Evolutionary conservation across 2,329 filamentous ascomycete genomes (phyloP).

Genomic region (Hypomyces rosellus): DNA sequence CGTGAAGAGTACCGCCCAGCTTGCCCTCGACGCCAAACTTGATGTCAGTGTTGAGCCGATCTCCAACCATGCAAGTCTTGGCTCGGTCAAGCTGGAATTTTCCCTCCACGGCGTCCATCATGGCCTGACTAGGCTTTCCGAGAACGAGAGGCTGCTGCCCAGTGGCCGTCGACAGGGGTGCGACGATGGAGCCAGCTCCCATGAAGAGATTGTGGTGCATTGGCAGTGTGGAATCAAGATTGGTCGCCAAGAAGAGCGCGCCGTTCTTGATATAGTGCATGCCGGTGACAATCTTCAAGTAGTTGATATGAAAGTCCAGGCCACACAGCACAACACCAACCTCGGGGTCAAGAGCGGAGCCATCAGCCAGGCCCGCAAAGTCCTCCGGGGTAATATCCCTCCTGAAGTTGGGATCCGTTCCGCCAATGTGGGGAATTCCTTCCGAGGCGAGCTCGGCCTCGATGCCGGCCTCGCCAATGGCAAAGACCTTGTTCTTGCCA

Average conservation of each 20-base stretch:
- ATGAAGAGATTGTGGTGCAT: conserved; percentile 79
- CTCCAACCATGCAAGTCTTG: conserved; percentile 91
- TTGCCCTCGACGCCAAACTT: conserved; percentile 88
- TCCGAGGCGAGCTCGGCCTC: conserved; percentile 82
- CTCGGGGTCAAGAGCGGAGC: conserved; percentile 72
- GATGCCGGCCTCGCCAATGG: conserved; percentile 85
- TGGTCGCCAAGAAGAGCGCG: conserved; percentile 86
- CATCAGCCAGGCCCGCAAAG: conserved; percentile 70
- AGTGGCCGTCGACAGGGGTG: conserved; percentile 69
- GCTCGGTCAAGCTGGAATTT: conserved; percentile 84
- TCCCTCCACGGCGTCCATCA: conserved; percentile 98
- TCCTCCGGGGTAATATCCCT: conserved; percentile 76
- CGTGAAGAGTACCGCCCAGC: conserved; percentile 83
- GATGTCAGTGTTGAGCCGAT: conserved; percentile 91
- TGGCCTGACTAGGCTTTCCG: conserved; percentile 94
- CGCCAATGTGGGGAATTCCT: conserved; percentile 73
- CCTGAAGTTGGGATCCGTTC: conserved; percentile 71
- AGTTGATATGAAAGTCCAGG: conserved; percentile 91
- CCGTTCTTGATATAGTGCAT: conserved; percentile 80
- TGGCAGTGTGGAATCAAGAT: conserved; percentile 84
- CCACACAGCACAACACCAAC: conserved; percentile 87
- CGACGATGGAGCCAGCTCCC: conserved; percentile 76
- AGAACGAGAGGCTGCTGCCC: conserved; percentile 66
- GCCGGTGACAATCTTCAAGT: conserved; percentile 80
- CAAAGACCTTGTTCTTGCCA: conserved; percentile 87